Conservation (phyloP, 805 yeast species). For the Phaffomyces thermotolerans region DNA sequence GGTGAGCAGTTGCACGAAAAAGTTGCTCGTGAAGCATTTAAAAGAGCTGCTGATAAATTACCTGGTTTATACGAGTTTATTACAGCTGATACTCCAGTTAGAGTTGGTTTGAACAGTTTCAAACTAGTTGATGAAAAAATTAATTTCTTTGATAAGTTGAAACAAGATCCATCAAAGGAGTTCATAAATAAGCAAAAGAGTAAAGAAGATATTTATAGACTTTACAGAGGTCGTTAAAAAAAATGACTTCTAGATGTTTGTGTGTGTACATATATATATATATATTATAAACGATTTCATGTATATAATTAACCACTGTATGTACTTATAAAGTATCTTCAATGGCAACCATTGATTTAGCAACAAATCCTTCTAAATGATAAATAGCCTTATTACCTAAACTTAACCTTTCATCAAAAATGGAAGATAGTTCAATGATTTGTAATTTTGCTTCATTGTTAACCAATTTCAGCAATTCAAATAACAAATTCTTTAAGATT, state of each 20-base stretch:
- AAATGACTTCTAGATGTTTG: too few relatives aligned
- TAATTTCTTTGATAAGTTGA: conserved; percentile 48
- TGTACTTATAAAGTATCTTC: conserved; percentile 30
- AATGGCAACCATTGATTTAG: conserved; percentile 73
- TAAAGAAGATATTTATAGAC: conserved; percentile 42
- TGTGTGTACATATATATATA: too few relatives aligned
- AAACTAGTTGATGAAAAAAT: conserved; percentile 35
- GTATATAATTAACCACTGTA: neutral
- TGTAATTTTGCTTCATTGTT: conserved; percentile 29
- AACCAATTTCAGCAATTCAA: conserved; percentile 34
- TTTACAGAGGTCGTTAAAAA: conserved; percentile 62
- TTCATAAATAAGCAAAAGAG: conserved; percentile 49
- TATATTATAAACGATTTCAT: neutral
- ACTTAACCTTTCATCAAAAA: conserved; percentile 78
- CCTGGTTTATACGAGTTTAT: conserved; percentile 92
- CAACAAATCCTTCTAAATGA: conserved; percentile 91
- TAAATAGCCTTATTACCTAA: conserved; percentile 85
- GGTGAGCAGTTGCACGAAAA: conserved; percentile 76
- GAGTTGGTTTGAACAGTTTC: conserved; percentile 62
- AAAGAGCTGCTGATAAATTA: conserved; percentile 84
- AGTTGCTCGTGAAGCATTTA: conserved; percentile 82
- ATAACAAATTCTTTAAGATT: conserved; percentile 58
- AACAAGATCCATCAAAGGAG: conserved; percentile 58
- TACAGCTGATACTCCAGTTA: conserved; percentile 51
- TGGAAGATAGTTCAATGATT: conserved; percentile 54